A percentile compares a stretch with the other conserved stretches of the same genome.
These are phyloP conservation scores for Neonectria sp. DNA, from an alignment of 2,329 filamentous ascomycete species.

Conservation along the genomic window DNA sequence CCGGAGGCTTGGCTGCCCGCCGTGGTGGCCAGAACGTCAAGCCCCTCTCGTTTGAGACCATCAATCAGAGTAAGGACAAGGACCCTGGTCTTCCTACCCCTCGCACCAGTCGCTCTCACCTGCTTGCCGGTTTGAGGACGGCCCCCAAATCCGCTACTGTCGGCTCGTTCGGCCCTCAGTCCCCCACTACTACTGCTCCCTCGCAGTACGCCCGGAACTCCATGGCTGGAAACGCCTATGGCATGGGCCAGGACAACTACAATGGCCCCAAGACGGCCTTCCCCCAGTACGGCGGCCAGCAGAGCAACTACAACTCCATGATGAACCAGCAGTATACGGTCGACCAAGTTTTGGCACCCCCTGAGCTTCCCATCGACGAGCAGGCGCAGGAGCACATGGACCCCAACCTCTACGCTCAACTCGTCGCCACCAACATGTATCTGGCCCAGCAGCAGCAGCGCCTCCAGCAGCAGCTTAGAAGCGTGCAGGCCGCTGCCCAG, in stretches of 20 bases:
- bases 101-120: constrained; percentile 93
- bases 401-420: constrained; percentile 87
- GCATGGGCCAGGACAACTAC: constrained; percentile 61
- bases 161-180: constrained; percentile 79
- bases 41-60: constrained; percentile 84
- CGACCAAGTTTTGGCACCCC: constrained; percentile 92
- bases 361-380: constrained; percentile 81
- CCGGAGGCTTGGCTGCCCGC: constrained; percentile 85
- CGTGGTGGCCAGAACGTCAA: constrained; percentile 92
- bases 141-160: constrained; percentile 89
- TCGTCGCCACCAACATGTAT: constrained; percentile 92
- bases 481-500: constrained; percentile 85
- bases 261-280: constrained; percentile 71
- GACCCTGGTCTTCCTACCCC: constrained; percentile 81
- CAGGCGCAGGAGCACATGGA: constrained; percentile 83
- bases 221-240: constrained; percentile 61
- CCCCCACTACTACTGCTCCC: constrained; percentile 62
- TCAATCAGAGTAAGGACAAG: constrained; percentile 79
- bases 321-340: constrained; percentile 75
- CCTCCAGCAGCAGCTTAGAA: constrained; percentile 92
- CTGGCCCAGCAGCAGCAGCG: constrained; percentile 95
- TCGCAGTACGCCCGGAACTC: constrained; percentile 62
- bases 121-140: constrained; percentile 93
- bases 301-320: constrained; percentile 52
- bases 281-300: constrained; percentile 60